Conservation (phyloP, 2,329 filamentous ascomycete species). For the Elsinoe batatas region DNA sequence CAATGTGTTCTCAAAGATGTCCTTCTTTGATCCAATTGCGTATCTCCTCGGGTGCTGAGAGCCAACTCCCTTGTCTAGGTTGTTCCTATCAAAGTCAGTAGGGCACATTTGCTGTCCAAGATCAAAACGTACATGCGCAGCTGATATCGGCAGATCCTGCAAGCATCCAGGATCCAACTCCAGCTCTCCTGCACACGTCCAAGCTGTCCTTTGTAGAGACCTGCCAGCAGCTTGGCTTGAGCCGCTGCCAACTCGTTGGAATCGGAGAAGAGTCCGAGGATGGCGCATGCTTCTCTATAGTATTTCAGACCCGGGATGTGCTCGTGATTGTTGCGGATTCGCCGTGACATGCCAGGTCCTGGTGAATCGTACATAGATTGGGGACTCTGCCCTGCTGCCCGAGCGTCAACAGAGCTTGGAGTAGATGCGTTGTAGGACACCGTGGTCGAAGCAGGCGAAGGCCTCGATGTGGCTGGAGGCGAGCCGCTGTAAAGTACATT, state of each 20-base stretch:
- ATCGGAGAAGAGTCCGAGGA: conserved; percentile 70
- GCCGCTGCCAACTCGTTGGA: conserved; percentile 74
- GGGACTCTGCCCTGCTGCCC: conserved; percentile 21
- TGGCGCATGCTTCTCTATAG: conserved; percentile 76
- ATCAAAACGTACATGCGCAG: conserved; percentile 13
- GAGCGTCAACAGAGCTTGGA: conserved; percentile 21
- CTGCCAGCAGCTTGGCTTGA: conserved; percentile 74
- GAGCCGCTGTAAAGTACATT: conserved; percentile 9
- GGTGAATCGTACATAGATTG: conserved; percentile 24
- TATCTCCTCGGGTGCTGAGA: conserved; percentile 13
- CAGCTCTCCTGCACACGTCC: conserved; percentile 80
- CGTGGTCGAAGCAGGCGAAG: conserved; percentile 31
- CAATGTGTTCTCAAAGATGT: conserved; percentile 32
- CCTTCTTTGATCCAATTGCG: conserved; percentile 14
- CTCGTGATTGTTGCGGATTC: conserved; percentile 47
- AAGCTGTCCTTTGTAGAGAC: conserved; percentile 80
- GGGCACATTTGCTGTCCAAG: not conserved
- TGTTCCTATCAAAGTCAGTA: not conserved
- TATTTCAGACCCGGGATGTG: conserved; percentile 83
- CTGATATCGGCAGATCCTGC: conserved; percentile 15
- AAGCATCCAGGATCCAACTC: conserved; percentile 45
- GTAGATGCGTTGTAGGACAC: conserved; percentile 24
- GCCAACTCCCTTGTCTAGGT: conserved; percentile 15
- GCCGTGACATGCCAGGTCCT: conserved; percentile 4
- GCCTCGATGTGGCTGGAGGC: conserved; percentile 23